Conservation (phyloP, 495 filamentous ascomycete genomes). For the Aspergillus campestris region DNA sequence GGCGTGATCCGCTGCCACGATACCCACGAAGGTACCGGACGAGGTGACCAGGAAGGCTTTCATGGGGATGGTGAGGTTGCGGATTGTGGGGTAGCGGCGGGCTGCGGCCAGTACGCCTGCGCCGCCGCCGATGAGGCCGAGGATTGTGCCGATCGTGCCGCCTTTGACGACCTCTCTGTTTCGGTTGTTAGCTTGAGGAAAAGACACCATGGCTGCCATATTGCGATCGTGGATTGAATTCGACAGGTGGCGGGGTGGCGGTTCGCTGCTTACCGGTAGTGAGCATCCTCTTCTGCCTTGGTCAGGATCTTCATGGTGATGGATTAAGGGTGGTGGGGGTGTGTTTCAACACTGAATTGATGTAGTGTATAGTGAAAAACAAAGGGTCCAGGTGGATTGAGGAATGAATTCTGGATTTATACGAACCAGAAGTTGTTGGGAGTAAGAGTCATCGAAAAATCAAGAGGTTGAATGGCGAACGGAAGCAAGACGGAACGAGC, state of each 20-base stretch:
- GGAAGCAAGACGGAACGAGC: conserved; percentile 6
- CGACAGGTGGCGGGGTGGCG: neutral
- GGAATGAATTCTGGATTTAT: neutral
- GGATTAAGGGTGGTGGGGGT: conserved; percentile 5
- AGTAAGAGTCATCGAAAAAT: too few relatives aligned
- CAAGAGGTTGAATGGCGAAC: too few relatives aligned
- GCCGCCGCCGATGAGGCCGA: conserved; percentile 56
- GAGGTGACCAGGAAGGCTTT: conserved; percentile 84
- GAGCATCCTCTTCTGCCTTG: conserved; percentile 75
- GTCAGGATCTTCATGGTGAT: conserved; percentile 84
- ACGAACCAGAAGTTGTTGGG: neutral
- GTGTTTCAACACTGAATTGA: neutral
- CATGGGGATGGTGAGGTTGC: conserved; percentile 76
- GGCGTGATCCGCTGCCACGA: conserved; percentile 76
- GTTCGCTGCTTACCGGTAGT: conserved; percentile 44
- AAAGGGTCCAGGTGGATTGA: neutral
- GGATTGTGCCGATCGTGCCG: conserved; percentile 58
- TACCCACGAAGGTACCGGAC: conserved; percentile 70
- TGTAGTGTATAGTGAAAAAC: neutral
- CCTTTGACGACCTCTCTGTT: conserved; percentile 65
- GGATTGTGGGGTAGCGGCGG: conserved; percentile 62
- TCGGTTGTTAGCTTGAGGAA: conserved; percentile 5
- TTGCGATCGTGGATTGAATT: neutral
- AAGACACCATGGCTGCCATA: neutral
- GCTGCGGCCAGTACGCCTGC: conserved; percentile 54